Evolutionary conservation across 805 yeast species (phyloP), one percentile per base, ranked within the genome.

Genomic region (Nakazawaea peltata): DNA sequence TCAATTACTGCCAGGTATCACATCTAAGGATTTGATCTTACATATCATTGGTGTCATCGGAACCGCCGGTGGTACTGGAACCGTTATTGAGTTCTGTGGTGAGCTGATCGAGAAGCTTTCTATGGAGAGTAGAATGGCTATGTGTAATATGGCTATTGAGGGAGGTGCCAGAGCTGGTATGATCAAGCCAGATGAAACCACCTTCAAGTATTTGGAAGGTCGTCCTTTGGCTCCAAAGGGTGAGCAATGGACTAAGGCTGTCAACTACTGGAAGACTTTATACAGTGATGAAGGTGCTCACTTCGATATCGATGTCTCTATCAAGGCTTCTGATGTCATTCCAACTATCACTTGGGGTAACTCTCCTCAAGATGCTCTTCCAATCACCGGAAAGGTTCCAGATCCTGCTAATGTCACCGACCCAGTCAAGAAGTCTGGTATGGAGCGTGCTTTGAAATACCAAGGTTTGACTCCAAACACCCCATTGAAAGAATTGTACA

Each of bases 301-400:
- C 41, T 92, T 88, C 47, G 98, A 92, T 54, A 63, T 73, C 47
- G 95, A 85, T 48, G 79, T 92, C 48, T 65, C 68, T 30, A 83
- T 92, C 56, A 67, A 80, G 45, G 95, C 94, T 35, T 62, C 69
- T 18, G 97, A 90, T 50, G 79, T 92, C 41, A 76, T 83, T 34
- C 98, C 98, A 47, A 92, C 98, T 17, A 86, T 92, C 43, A 92
- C 98, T 18, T 92, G 98, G 98, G 98, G 98, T 68, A 92, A 92
- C 48, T 90, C 97, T 50, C 98, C 98, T 22, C 97, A 92, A 65
- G 98, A 92, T 56, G 97, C 97, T 31, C 68, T 92, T 44, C 97
- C 98, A 41, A 88, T 92, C 50, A 81, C 94, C 12, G 95, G 84
- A 25, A 51, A 63, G 14, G 95, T 87, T 30, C 98, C 98, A 34